Percentiles rank a stretch among this genome's conserved stretches.
phyloP scores from a whole-genome alignment of 345 rosid species.

The Pugionium dolabratum region DNA sequence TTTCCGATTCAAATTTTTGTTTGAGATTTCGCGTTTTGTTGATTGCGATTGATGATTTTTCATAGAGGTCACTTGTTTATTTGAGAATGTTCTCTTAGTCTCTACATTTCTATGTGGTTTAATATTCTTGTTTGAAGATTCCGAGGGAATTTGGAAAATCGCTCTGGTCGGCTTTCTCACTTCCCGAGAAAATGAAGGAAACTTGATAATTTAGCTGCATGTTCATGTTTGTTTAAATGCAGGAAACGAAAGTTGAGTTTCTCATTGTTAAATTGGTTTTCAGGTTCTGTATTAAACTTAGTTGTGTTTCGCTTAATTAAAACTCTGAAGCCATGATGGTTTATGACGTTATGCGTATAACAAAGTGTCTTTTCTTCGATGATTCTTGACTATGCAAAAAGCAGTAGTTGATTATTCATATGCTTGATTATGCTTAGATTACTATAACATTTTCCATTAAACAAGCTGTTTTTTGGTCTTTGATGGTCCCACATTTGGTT shows the following conservation, averaged over 20 bases:
- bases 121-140: background rate
- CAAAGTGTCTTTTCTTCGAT: slow-evolving; percentile 31
- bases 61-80: no score
- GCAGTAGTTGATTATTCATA: background rate
- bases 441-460: slow-evolving; percentile 25
- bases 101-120: no score
- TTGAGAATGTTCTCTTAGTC: background rate
- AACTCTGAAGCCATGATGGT: slow-evolving; percentile 30
- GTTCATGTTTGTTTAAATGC: slow-evolving; percentile 8
- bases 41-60: slow-evolving; percentile 23
- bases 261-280: background rate
- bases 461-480: slow-evolving; percentile 29
- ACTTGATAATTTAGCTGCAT: slow-evolving; percentile 25
- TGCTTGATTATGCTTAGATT: slow-evolving; percentile 20
- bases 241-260: background rate
- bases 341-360: background rate
- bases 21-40: background rate
- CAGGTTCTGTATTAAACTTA: no score
- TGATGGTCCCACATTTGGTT: slow-evolving; percentile 39
- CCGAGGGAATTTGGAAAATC: background rate
- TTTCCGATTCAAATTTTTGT: no score
- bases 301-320: no score
- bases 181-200: slow-evolving; percentile 14
- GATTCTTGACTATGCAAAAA: slow-evolving; percentile 34
- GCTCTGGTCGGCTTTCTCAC: background rate